phyloP scores from a whole-genome alignment of 1,284 basidiomycete genomes.

The Ustilago nuda region DNA sequence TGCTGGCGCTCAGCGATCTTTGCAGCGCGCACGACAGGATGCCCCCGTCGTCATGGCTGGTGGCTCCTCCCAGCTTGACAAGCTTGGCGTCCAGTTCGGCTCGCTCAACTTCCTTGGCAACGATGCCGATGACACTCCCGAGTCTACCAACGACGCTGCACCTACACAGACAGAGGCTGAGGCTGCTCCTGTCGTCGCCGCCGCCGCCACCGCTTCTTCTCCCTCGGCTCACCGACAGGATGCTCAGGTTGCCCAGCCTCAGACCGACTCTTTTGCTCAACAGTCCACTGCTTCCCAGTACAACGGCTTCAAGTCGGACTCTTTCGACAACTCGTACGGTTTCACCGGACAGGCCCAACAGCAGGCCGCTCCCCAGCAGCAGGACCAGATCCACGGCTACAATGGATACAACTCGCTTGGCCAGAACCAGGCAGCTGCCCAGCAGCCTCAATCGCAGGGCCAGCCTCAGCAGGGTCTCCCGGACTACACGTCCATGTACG shows the following conservation, averaged over 20 bases:
- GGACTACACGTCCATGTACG: slow-evolving; percentile 63
- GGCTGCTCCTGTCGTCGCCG: slow-evolving; percentile 23
- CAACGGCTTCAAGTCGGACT: slow-evolving; percentile 53
- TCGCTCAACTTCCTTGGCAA: slow-evolving; percentile 65
- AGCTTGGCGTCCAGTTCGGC: slow-evolving; percentile 67
- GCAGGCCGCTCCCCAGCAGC: slow-evolving; percentile 28
- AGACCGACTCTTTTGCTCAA: slow-evolving; percentile 42
- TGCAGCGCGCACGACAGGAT: slow-evolving; percentile 65
- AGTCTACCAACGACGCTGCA: slow-evolving; percentile 19
- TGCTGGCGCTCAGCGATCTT: slow-evolving; percentile 43
- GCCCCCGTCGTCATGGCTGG: slow-evolving; percentile 67
- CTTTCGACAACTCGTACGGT: slow-evolving; percentile 52
- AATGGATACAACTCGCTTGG: slow-evolving; percentile 51
- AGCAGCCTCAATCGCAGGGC: slow-evolving; percentile 40
- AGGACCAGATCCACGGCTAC: slow-evolving; percentile 55
- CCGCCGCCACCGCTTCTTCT: slow-evolving; percentile 20
- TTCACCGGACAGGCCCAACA: slow-evolving; percentile 43
- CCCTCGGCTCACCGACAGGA: slow-evolving; percentile 40
- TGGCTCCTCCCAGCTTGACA: slow-evolving; percentile 62
- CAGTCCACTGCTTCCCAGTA: slow-evolving; percentile 36
- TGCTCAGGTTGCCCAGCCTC: slow-evolving; percentile 33
- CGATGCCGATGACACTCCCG: slow-evolving; percentile 46
- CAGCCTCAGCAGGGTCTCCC: slow-evolving; percentile 52
- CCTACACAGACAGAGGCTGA: slow-evolving; percentile 14
- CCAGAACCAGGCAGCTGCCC: slow-evolving; percentile 34